Percentiles rank a stretch among this genome's conserved stretches.
phyloP scores from a whole-genome alignment of 179 eudicot species.

The Nepenthes alata region DNA sequence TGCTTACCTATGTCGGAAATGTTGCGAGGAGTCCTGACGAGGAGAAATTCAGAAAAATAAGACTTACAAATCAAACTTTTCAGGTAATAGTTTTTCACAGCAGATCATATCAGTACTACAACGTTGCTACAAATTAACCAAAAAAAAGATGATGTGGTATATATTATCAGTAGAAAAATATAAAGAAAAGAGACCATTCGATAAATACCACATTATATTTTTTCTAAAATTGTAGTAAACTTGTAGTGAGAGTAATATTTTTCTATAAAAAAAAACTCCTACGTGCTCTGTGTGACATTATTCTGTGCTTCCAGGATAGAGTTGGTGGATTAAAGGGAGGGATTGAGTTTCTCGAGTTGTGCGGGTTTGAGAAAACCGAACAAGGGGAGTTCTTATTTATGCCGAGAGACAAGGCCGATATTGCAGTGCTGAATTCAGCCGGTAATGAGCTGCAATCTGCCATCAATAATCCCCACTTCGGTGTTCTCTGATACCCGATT shows the following conservation, averaged over 20 bases:
- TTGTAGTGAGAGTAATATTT: too few species aligned
- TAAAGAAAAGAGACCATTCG: too few species aligned
- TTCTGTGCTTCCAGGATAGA: constrained; percentile 49
- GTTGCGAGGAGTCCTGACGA: constrained; percentile 81
- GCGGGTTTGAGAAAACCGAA: constrained; percentile 82
- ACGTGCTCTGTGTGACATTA: not conserved
- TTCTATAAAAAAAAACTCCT: too few species aligned
- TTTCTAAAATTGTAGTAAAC: too few species aligned
- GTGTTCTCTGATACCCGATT: constrained; percentile 42
- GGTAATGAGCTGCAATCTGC: constrained; percentile 85
- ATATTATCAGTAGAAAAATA: too few species aligned
- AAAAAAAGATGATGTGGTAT: too few species aligned
- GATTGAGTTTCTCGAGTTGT: constrained; percentile 79
- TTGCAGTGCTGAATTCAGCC: constrained; percentile 61
- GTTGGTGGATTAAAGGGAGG: constrained; percentile 91
- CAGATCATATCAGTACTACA: not conserved
- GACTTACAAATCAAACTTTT: constrained; percentile 77
- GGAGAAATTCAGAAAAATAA: constrained; percentile 88
- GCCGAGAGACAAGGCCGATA: constrained; percentile 70
- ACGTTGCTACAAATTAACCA: too few species aligned
- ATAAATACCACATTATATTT: too few species aligned
- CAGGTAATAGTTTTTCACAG: constrained; percentile 37
- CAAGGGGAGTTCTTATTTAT: constrained; percentile 82
- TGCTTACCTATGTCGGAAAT: constrained; percentile 70
- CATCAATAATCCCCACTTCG: constrained; percentile 88